Base-by-base conservation (phyloP, 768 basidiomycete species). In the Leccinum boreale region DNA sequence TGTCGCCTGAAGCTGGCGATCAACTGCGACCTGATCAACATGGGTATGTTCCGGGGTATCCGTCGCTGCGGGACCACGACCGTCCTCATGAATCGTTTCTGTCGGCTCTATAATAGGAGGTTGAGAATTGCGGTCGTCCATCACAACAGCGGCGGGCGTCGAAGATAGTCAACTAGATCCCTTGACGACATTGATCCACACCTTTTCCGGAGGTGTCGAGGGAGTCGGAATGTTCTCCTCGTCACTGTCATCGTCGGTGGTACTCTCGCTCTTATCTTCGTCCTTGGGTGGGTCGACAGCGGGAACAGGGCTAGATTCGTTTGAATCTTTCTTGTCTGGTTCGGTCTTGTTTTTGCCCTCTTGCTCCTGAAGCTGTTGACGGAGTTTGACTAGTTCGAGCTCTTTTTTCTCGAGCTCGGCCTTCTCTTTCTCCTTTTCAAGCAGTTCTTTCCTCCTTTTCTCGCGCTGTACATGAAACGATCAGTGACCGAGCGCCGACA, bases 321-420 rank as follows among this genome's bases (percentile, higher is more conserved):
- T 33, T 29, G 19, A 23, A 21, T 51, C 73, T 57, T 75, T 78
- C 66, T 82, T 78, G 52, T 78, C 72, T 51, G 75, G 73, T 52
- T 77, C 73, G 45, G 73, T 65, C 71, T 80, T 79, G 60, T 70
- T 75, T 64, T 74, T 81, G 53, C 77, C 74, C 71, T 84, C 84
- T 67, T 82, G 83, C 61, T 71, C 78, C 62, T 83, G 81, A 15
- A 78, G 78, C 36, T 80, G 74, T 56, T 76, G 75, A 60, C 80
- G 80, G 66, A 83, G 78, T 60, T 78, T 80, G 65, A 79, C 75
- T 36, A 82, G 73, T 71, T 85, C 82, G 24, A 77, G 71, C 61
- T 88, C 85, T 65, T 86, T 85, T 73, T 85, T 83, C 70, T 88
- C 84, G 52, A 81, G 76, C 68, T 83, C 84, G 51, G 81, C 81